phyloP scores from a whole-genome alignment of 805 yeast genomes.

The Teunomyces barrocoloradensis region DNA sequence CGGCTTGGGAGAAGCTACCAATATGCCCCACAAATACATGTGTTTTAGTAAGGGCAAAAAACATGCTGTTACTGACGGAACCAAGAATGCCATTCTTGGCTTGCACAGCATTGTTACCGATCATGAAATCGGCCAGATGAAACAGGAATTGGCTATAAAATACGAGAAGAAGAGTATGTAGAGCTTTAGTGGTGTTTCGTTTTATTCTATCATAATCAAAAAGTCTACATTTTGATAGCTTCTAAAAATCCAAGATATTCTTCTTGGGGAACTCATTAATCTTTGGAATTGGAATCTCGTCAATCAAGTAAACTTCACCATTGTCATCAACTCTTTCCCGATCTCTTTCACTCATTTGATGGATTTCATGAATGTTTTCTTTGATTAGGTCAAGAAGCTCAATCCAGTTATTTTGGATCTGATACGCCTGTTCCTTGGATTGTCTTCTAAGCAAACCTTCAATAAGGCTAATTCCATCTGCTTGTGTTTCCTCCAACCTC shows the following conservation, averaged over 20 bases:
- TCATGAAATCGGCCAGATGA: slow-evolving; percentile 21
- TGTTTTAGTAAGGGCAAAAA: slow-evolving; percentile 43
- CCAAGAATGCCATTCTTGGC: slow-evolving; percentile 40
- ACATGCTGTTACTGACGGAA: slow-evolving; percentile 47
- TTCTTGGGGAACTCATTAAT: slow-evolving; percentile 61
- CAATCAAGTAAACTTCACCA: slow-evolving; percentile 76
- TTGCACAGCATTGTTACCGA: slow-evolving; percentile 24
- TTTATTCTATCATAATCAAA: not conserved
- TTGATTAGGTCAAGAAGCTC: slow-evolving; percentile 55
- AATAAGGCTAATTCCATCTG: slow-evolving; percentile 71
- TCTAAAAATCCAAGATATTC: slow-evolving; percentile 55
- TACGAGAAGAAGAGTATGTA: not conserved
- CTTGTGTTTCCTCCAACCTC: slow-evolving; percentile 67
- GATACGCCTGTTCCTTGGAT: slow-evolving; percentile 76
- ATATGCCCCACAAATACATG: slow-evolving; percentile 30
- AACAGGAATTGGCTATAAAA: not conserved
- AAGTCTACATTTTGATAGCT: slow-evolving; percentile 7
- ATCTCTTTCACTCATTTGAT: slow-evolving; percentile 76
- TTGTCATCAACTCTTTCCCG: slow-evolving; percentile 87
- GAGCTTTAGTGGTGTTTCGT: not conserved
- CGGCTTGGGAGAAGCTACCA: slow-evolving; percentile 41
- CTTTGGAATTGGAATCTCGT: slow-evolving; percentile 70
- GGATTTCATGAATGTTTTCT: slow-evolving; percentile 71
- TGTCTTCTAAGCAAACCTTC: slow-evolving; percentile 73
- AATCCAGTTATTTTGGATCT: slow-evolving; percentile 65